Conservation (phyloP, 345 rosid species). For the Eucalyptus cladocalyx region DNA sequence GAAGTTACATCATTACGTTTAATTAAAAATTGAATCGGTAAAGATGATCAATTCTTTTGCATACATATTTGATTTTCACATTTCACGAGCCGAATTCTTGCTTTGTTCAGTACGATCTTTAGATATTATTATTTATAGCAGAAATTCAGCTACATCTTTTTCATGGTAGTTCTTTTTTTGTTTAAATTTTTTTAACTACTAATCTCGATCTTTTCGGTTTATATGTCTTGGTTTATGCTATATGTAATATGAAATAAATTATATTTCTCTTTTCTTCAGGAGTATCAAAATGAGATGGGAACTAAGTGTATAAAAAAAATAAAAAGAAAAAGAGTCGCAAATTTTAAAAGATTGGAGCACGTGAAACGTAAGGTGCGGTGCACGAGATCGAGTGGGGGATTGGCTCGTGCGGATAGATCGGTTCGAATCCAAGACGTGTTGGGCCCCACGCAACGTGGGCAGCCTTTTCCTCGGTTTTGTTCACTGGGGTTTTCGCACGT, state of each 20-base stretch:
- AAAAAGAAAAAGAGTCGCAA: neutral
- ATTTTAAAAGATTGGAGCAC: neutral
- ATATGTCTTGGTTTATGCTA: no score
- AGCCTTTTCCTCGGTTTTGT: neutral
- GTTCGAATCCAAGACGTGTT: neutral
- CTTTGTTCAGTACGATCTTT: rapidly evolving
- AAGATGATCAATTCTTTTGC: neutral
- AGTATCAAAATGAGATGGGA: neutral
- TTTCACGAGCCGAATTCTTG: no score
- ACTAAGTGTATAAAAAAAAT: neutral
- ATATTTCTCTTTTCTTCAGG: rapidly evolving
- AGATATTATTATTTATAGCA: no score
- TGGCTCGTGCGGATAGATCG: neutral
- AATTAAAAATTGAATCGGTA: neutral
- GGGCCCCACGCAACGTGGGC: neutral
- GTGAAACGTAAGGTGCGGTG: neutral
- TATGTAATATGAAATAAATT: no score
- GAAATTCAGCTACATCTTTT: rapidly evolving
- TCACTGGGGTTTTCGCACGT: neutral
- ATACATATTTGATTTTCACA: neutral
- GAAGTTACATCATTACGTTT: neutral
- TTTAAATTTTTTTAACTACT: rapidly evolving
- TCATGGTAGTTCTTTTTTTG: no score
- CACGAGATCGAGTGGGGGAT: neutral
- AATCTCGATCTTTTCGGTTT: no score